phyloP scores from a whole-genome alignment of 257 asterid genomes.

The Solanum dulcamara region DNA sequence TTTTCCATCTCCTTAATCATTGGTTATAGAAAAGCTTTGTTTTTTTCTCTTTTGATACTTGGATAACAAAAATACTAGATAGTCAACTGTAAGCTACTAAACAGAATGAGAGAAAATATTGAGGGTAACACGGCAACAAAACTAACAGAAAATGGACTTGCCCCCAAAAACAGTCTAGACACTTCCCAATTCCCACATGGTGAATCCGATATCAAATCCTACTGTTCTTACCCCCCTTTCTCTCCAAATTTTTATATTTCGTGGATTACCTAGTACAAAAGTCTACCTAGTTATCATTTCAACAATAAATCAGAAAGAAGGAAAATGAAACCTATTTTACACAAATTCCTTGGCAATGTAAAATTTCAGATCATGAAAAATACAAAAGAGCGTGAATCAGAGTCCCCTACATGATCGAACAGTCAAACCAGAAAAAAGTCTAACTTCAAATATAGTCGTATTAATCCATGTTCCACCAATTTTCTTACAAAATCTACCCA shows the following conservation, averaged over 20 bases:
- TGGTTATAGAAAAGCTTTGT: background rate
- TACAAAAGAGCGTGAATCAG: too few species aligned
- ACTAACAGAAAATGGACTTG: background rate
- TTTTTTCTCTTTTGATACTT: background rate
- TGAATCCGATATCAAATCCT: background rate
- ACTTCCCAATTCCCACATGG: background rate
- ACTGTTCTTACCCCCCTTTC: background rate
- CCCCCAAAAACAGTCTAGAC: background rate
- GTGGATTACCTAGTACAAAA: background rate
- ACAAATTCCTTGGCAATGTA: too few species aligned
- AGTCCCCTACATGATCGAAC: too few species aligned
- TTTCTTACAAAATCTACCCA: too few species aligned
- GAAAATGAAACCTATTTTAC: background rate
- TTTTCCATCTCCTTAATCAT: background rate
- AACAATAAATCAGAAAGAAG: background rate
- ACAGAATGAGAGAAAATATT: background rate
- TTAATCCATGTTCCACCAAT: background rate
- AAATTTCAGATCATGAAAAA: too few species aligned
- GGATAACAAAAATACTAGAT: background rate
- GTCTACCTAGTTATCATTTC: background rate
- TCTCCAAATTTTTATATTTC: background rate
- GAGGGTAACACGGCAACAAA: background rate
- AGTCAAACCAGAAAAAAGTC: too few species aligned
- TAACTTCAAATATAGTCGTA: background rate
- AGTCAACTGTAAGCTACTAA: background rate